Base-by-base conservation (phyloP, 2,329 filamentous ascomycete genomes). In the Ophiobolus disseminans region DNA sequence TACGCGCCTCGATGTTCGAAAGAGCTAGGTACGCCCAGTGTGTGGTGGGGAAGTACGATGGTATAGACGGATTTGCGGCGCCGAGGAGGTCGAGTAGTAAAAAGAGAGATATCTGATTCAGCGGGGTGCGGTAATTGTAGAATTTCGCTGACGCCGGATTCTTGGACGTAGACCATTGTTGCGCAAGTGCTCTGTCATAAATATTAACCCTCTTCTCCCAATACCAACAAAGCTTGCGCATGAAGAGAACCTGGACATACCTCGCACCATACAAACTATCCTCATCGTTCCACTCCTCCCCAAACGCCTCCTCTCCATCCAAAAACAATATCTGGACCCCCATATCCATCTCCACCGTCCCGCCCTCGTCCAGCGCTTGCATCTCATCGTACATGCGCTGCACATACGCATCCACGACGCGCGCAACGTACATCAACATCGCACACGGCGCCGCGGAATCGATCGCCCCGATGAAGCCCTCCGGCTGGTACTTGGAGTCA, bases 391-490 rank as follows among this genome's bases (percentile, higher is more conserved):
- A 97, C 75, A 93, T 96, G 68, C 81, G 82, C 22, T 87, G 89
- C 69, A 97, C 75, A 2, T 89, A 90, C 1, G 77, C 80, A 65
- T 97, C 92, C 36, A 99, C 84, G 55, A 85, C 89, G 58, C 87
- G 81, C 53, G 92, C 90, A 10, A 88, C 85, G 70, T 96, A 90
- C 84, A 99, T 82, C 49, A 99, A 80, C 81, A 97, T 91, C 0
- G 94, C 94, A 73, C 93, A 97, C 8, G 94, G 92, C 14, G 90
- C 94, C 1, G 94, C 94, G 63, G 91, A 96, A 69, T 99, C 94
- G 11, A 86, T 95, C 0, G 93, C 94, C 0, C 94, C 94, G 49
- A 99, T 89, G 70, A 99, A 99, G 1, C 91, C 93, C 52, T 86
- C 77, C 0, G 92, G 93, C 20, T 79, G 79, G 48, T 88, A 81